phyloP scores from a whole-genome alignment of 371 early-diverging fungal genomes.

The Syncephalastrum contaminatum region DNA sequence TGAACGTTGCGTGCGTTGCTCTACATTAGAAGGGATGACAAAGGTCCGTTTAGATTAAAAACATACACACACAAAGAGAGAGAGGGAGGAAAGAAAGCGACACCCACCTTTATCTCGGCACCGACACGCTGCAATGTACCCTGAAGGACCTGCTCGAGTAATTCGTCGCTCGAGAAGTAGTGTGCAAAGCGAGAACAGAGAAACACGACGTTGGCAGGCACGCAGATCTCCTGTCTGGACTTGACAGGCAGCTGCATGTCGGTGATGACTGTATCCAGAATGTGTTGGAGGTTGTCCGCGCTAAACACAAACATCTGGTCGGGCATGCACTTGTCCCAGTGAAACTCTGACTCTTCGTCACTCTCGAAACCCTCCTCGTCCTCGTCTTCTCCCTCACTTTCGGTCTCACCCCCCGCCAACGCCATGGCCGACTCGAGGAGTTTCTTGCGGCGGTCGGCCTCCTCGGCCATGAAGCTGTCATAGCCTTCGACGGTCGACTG shows the following conservation, averaged over 20 bases:
- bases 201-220: constrained; percentile 85
- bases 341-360: constrained; percentile 47
- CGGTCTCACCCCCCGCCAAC: constrained; percentile 20
- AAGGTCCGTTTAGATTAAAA: constrained; percentile 6
- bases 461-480: constrained; percentile 49
- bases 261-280: constrained; percentile 70
- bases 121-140: constrained; percentile 64
- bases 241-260: constrained; percentile 56
- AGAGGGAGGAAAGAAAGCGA: not conserved
- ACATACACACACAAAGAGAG: constrained; percentile 5
- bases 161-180: constrained; percentile 70
- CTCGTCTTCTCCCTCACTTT: constrained; percentile 13
- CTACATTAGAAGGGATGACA: constrained; percentile 15
- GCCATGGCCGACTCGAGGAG: constrained; percentile 40
- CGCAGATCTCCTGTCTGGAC: constrained; percentile 58
- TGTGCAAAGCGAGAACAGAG: constrained; percentile 86
- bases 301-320: constrained; percentile 94
- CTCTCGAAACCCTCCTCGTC: constrained; percentile 1
- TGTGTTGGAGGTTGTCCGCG: constrained; percentile 60
- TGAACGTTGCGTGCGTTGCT: constrained; percentile 39
- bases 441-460: constrained; percentile 44
- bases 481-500: constrained; percentile 46
- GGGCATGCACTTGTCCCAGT: constrained; percentile 75
- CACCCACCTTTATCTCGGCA: constrained; percentile 45
- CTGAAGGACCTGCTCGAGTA: constrained; percentile 68